Evolutionary conservation across 805 yeast species (phyloP), one percentile per base, ranked within the genome.

Genomic region (Teunomyces pallodes): DNA sequence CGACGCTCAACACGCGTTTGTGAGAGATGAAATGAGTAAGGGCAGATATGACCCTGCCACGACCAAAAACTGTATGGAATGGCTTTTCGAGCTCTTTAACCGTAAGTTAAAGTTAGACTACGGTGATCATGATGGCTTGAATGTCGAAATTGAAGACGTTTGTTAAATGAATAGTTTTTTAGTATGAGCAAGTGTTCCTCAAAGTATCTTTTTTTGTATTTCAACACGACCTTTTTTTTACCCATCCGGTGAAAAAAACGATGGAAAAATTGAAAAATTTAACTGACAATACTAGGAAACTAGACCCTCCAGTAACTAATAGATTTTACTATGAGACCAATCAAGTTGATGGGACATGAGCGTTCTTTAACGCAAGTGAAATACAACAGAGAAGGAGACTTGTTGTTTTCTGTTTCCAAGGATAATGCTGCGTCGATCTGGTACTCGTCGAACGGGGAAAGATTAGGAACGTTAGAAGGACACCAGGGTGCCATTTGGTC

Each of bases 321-420:
- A 35, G 27, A 29, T 31, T 29, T 26, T 47, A 53, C 35, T 32
- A 74, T 74, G 79, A 72, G 77, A 68, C 79, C 79, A 46, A 68
- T 74, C 66, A 74, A 83, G 76, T 75, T 86, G 61, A 87, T 87
- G 79, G 98, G 98, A 51, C 99, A 94, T 74, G 96, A 89, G 75
- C 96, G 99, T 81, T 90, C 98, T 56, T 76, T 94, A 60, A 91
- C 98, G 43, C 98, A 94, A 77, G 91, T 94, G 59, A 92, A 88
- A 67, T 94, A 84, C 76, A 94, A 94, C 80, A 79, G 83, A 53
- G 98, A 95, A 63, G 99, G 99, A 41, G 99, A 94, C 68, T 71
- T 94, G 57, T 79, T 94, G 48, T 86, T 94, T 66, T 84, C 98
- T 9, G 91, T 89, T 36, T 90, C 97, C 54, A 90, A 94, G 70